Evolutionary conservation across 371 early-diverging fungal species (phyloP), one percentile per base, ranked within the genome.

Genomic region (Mucor piriformis): DNA sequence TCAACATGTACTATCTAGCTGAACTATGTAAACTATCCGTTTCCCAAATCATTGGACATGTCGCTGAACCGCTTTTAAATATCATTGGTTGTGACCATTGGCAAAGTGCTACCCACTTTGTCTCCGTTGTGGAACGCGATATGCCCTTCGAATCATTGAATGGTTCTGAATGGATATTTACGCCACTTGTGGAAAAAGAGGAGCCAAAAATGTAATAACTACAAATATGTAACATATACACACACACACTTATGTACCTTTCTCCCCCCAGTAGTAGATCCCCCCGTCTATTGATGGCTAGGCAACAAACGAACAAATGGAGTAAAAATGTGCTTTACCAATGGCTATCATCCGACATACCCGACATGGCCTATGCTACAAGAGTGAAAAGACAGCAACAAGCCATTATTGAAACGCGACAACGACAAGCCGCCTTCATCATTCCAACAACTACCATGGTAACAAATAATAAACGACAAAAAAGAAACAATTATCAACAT

Each of bases 331-430:
- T 29, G 6, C 10, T 63, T 6, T 42, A 57, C 32, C 33, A 50
- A 27, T 63, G 63, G 63, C 20, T 63, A 13, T 63, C 63, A 2
- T 57, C 52, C n/a, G 44, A 56, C 37, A 40, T 40, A 34, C 35
- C 44, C 20, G 38, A 24, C 3, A 34, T 48, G 46, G 33, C 33
- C 2, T 33, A 54, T 34, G 46, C 51, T 6, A 25, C 43, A 44
- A 51, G 32, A 18, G 43, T 40, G 15, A 64, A 63, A 54, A 60
- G 25, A 54, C 74, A 78, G 50, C 78, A 78, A 57, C 71, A 73
- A 42, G 78, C 78, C 1, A 78, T 78, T 34, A 78, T 78, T 57
- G 71, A 67, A 50, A 70, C 72, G 44, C 67, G 77, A 23, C 73
- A 68, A 63, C 61, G 63, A 13, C 61, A 58, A 58, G n/a, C 38